phyloP scores from a whole-genome alignment of 129 eudicot genomes.

The Smallanthus sonchifolius region DNA sequence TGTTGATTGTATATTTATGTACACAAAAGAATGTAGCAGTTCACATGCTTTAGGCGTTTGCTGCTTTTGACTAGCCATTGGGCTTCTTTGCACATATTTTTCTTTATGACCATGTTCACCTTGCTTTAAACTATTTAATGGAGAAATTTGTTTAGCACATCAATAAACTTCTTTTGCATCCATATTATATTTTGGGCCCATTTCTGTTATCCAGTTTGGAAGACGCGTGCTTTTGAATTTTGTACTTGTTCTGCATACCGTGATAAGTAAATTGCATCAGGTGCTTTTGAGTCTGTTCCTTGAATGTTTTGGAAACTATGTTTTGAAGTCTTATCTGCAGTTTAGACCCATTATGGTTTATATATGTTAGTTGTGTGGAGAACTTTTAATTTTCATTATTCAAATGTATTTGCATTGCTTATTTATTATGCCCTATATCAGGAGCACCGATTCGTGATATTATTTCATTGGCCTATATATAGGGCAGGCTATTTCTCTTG shows the following conservation, averaged over 20 bases:
- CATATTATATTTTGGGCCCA: neutral
- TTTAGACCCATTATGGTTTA: neutral
- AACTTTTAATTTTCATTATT: neutral
- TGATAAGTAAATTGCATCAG: neutral
- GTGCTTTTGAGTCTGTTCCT: neutral
- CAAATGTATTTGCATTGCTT: neutral
- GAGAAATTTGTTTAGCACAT: constrained; percentile 24
- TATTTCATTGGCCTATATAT: neutral
- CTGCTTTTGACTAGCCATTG: constrained; percentile 38
- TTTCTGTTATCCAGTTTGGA: neutral
- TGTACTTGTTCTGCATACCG: neutral
- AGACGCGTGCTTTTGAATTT: neutral
- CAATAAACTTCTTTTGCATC: neutral
- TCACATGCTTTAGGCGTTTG: constrained; percentile 17
- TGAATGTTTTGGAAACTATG: neutral
- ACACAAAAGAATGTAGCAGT: constrained; percentile 51
- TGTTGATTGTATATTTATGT: constrained; percentile 58
- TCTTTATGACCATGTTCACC: constrained; percentile 39
- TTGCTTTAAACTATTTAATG: constrained; percentile 23
- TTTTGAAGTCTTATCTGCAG: neutral
- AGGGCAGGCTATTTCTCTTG: neutral
- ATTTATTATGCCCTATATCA: neutral
- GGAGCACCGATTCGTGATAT: neutral
- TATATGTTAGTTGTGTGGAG: neutral
- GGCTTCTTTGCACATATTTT: constrained; percentile 65